phyloP scores from a whole-genome alignment of 306 rosid species.

The Trichosanthes truncata region DNA sequence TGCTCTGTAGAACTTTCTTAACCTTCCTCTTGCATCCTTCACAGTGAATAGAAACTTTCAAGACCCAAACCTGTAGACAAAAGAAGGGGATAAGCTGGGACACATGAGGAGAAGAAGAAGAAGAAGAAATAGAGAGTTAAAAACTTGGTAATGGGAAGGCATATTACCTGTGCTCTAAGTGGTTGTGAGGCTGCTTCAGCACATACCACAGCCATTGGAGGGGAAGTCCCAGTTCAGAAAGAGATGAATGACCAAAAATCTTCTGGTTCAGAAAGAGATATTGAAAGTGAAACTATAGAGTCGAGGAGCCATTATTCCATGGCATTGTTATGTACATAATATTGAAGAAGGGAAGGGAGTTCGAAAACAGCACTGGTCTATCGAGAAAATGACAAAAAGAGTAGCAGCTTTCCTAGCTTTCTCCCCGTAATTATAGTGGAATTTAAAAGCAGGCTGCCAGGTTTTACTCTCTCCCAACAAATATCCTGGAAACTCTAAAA shows the following conservation, averaged over 20 bases:
- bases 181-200: constrained; percentile 9
- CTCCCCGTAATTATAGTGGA: constrained; percentile 15
- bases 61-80: constrained; percentile 49
- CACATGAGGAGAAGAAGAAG: not conserved
- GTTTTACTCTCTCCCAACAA: constrained; percentile 13
- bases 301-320: not conserved
- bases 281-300: not conserved
- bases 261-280: not conserved
- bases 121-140: not conserved
- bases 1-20: constrained; percentile 64
- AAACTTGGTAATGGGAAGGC: not conserved
- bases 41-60: constrained; percentile 79
- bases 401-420: constrained; percentile 10
- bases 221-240: not conserved
- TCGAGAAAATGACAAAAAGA: constrained; percentile 10
- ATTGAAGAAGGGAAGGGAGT: not conserved
- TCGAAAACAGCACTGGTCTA: not conserved
- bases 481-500: constrained; percentile 12
- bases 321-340: not conserved
- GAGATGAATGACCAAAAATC: not conserved
- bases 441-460: constrained; percentile 13
- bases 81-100: not conserved
- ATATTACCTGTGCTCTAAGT: constrained; percentile 6
- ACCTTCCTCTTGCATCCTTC: constrained; percentile 86
- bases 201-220: constrained; percentile 7